Evolutionary conservation across 192 early-diverging fungal genomes (phyloP), one percentile per base, ranked within the genome.

Genomic region (Coemansia sp.): DNA sequence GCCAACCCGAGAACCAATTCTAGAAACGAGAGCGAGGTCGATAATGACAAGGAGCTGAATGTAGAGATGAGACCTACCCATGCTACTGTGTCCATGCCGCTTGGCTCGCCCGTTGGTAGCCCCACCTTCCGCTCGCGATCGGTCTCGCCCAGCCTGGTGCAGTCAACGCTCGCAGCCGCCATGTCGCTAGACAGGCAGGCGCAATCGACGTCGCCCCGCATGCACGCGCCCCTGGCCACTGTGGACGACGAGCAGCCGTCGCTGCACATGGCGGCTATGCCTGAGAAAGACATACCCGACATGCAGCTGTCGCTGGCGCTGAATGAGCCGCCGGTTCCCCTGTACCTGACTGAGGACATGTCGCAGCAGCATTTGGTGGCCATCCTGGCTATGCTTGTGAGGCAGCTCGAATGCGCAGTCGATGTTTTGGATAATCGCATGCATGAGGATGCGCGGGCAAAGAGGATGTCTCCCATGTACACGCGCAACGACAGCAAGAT

Each of bases 271-370:
- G 34, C 8, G 27, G 66, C 71, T 27, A 37, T 67, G 57, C 42
- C 67, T 2, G 40, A 67, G 34, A 68, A 59, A 44, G 70, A 64
- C 19, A 36, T 45, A 11, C 64, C 66, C 29, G 63, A 56, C 13
- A 63, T 71, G 31, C 67, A 63, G 42, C 21, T 69, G 33, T 68
- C 72, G 27, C 61, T 73, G 33, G 75, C 75, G 16, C 66, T 77
- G 45, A 83, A 77, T 61, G 80, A 83, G 63, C 80, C 80, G 29
- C 80, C 80, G 0, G 66, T 73, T 8, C 80, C 80, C 4, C 40
- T 83, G 24, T 83, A 74, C 63, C 40, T 83, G 62, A 74, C 69
- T 36, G 80, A 83, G 34, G 72, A 65, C 14, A 83, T 83, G 80
- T 63, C 80, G 14, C 75, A 73, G 37, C 68, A 59, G 31, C 80